Conservation (phyloP, 768 basidiomycete species). For the Pholiota molesta region DNA sequence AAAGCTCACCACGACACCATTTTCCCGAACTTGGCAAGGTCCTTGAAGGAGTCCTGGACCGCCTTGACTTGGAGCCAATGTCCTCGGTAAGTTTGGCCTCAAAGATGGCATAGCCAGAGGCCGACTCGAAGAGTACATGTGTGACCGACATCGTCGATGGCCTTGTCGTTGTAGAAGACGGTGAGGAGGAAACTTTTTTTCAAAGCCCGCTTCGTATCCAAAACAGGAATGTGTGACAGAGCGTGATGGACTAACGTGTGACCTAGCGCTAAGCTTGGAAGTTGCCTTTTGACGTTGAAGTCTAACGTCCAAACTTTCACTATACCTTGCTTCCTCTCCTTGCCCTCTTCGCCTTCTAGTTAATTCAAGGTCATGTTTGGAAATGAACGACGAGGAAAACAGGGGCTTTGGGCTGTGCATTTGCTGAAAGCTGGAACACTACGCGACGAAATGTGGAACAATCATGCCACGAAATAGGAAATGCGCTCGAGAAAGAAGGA, state of each 20-base stretch:
- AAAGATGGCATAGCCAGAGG: constrained; percentile 94
- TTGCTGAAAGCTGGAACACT: too few relatives aligned
- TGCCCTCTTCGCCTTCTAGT: too few relatives aligned
- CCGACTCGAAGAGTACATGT: constrained; percentile 90
- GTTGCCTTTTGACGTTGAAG: too few relatives aligned
- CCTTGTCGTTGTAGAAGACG: constrained; percentile 37
- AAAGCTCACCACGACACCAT: constrained; percentile 93
- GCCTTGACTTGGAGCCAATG: constrained; percentile 77
- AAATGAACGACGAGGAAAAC: too few relatives aligned
- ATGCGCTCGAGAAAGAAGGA: too few relatives aligned
- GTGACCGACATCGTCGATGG: constrained; percentile 66
- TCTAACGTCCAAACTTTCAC: too few relatives aligned
- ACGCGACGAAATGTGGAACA: too few relatives aligned
- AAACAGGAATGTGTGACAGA: constrained; percentile 17
- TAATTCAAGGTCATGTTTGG: too few relatives aligned
- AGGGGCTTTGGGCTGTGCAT: too few relatives aligned
- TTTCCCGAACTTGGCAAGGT: constrained; percentile 87
- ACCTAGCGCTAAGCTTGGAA: not conserved
- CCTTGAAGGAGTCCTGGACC: constrained; percentile 85
- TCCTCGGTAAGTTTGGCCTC: constrained; percentile 86
- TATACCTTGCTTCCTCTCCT: too few relatives aligned
- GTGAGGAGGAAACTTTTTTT: constrained; percentile 36
- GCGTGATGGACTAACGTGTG: not conserved
- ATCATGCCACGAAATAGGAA: too few relatives aligned
- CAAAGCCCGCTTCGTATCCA: constrained; percentile 17